Conservation (phyloP, 1,139 yeast genomes). For the Pichia sp. region DNA sequence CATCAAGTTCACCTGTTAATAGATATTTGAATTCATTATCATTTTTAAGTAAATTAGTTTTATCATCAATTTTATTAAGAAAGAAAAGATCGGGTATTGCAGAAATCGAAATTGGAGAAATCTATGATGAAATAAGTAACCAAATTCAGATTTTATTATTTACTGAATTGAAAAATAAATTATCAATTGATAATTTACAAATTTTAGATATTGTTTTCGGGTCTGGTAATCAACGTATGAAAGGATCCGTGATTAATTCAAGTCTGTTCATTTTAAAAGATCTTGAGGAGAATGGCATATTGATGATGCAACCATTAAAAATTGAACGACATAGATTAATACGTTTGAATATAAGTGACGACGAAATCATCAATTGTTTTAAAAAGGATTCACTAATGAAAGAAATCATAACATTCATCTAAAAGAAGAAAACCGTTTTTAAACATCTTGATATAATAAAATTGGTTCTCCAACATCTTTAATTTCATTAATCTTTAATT, state of each 20-base stretch:
- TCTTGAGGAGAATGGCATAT: slow-evolving; percentile 69
- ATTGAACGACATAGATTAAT: slow-evolving; percentile 64
- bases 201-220: slow-evolving; percentile 33
- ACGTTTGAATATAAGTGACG: slow-evolving; percentile 62
- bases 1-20: slow-evolving; percentile 67
- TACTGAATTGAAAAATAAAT: slow-evolving; percentile 20
- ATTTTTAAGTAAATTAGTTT: slow-evolving; percentile 61
- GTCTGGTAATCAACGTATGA: not conserved
- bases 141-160: slow-evolving; percentile 25
- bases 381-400: slow-evolving; percentile 44
- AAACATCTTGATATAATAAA: slow-evolving; percentile 49
- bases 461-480: slow-evolving; percentile 84
- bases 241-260: slow-evolving; percentile 27
- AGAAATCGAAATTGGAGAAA: slow-evolving; percentile 68
- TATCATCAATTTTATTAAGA: slow-evolving; percentile 61
- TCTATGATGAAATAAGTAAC: slow-evolving; percentile 65
- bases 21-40: slow-evolving; percentile 56
- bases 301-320: slow-evolving; percentile 57
- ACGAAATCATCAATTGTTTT: slow-evolving; percentile 57
- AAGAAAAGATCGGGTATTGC: slow-evolving; percentile 64
- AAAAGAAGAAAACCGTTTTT: not conserved
- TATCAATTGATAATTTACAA: slow-evolving; percentile 24
- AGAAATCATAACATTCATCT: slow-evolving; percentile 22
- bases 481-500: slow-evolving; percentile 78
- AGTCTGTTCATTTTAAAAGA: slow-evolving; percentile 55